Conservation (phyloP, 139 green algal species). For the Haematococcus lacustris region DNA sequence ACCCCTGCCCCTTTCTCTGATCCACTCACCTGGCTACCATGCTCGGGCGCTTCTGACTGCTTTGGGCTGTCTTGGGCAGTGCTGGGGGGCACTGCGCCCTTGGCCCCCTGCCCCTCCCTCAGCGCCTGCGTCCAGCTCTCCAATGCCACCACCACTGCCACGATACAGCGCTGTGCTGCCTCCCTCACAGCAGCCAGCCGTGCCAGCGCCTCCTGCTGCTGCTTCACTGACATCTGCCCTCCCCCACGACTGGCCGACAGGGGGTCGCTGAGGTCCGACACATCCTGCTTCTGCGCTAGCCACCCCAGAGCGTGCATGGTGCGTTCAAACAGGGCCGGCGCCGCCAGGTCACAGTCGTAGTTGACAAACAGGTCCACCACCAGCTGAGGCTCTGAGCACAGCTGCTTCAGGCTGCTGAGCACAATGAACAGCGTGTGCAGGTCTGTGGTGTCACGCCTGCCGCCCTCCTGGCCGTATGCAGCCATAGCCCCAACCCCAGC, state of each 20-base stretch:
- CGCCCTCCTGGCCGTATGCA: too few species aligned
- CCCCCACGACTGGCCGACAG: too few species aligned
- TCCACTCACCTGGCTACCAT: too few species aligned
- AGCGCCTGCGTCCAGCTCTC: too few species aligned
- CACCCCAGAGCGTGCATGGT: constrained; percentile 35
- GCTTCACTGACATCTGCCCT: too few species aligned
- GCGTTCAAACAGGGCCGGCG: constrained; percentile 77
- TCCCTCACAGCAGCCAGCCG: constrained; percentile 18
- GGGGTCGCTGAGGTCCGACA: constrained; percentile 6
- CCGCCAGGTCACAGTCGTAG: constrained; percentile 87
- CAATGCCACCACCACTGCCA: too few species aligned
- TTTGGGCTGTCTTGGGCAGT: too few species aligned
- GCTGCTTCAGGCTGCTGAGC: constrained; percentile 32
- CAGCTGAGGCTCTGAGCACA: constrained; percentile 54
- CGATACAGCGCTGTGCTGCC: constrained; percentile 12
- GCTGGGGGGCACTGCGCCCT: too few species aligned
- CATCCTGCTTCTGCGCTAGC: constrained; percentile 17
- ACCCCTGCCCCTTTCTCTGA: too few species aligned
- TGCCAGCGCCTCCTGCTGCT: constrained; percentile 4
- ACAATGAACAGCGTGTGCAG: constrained; percentile 25
- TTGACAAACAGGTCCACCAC: constrained; percentile 91
- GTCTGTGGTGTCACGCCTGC: constrained; percentile 18
- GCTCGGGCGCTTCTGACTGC: too few species aligned
- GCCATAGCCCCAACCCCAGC: too few species aligned
- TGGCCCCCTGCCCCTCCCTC: too few species aligned